Base-by-base conservation (phyloP, 345 rosid species). In the Moricandia arvensis region DNA sequence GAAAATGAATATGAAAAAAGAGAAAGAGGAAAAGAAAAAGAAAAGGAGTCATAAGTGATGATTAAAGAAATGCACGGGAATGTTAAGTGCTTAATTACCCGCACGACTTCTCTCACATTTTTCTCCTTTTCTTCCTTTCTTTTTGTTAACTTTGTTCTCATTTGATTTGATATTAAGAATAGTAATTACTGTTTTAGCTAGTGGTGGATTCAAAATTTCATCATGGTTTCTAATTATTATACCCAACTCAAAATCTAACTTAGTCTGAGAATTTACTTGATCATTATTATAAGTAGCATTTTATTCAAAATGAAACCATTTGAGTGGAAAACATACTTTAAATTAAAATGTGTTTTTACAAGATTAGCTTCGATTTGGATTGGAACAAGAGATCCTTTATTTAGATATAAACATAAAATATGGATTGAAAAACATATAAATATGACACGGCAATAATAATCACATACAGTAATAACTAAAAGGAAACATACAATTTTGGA, bases 51-150 rank as follows among this genome's bases (percentile, higher is more conserved):
- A 69, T 63, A 72, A 72, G 81, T 73, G 69, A 78, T 78, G 78
- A 78, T 78, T 78, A 78, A 78, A 78, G 69, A 67, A 78, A 30
- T 78, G 81, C 81, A 78, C 78, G 81, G 74, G 81, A 78, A 67
- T 78, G 73, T 72, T 73, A 78, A 78, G 81, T 78, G 81, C 74
- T 78, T 78, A 73, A 78, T 78, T 78, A 73, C 77, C 81, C 81
- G 77, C 81, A 78, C 81, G 81, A 78, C 77, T 73, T 73, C 73
- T 78, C 73, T 64, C 63, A 5, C 58, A 51, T 68, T 62, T 29
- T 45, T 49, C 21, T 49, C 9, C 18, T 49, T 49, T 49, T 49
- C 17, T 29, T 53, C 54, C 29, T 27, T 63, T 68, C 26, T 72
- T 71, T 71, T 71, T 55, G 31, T 41, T 12, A 63, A 63, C 47